Evolutionary conservation across 1,284 basidiomycete species (phyloP).

Genomic region (Stygiomarasmius scandens): DNA sequence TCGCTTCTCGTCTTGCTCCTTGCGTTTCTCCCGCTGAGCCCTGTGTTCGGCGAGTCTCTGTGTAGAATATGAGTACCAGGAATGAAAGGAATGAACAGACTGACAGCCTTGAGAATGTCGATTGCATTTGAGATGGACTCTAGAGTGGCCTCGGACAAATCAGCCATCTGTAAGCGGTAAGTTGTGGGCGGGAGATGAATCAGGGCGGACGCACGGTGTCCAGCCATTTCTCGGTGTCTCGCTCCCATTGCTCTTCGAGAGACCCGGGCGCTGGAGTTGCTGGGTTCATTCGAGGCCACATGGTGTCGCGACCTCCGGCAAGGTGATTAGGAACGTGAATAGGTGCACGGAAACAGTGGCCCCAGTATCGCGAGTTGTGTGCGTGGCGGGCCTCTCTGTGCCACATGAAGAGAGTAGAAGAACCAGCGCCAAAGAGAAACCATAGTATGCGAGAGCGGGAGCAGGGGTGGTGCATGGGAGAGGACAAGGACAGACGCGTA

Average conservation of each 20-base stretch:
- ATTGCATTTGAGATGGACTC: constrained; percentile 59
- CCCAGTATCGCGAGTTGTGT: constrained; percentile 22
- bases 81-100: constrained; percentile 24
- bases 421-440: constrained; percentile 63
- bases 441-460: constrained; percentile 61
- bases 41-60: constrained; percentile 67
- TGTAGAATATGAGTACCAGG: constrained; percentile 4
- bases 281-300: constrained; percentile 14
- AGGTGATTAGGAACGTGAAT: constrained; percentile 17
- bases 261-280: too few species aligned
- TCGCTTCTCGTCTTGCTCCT: constrained; percentile 39
- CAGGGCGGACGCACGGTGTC: constrained; percentile 50
- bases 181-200: neutral
- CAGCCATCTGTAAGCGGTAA: constrained; percentile 48
- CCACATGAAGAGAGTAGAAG: constrained; percentile 52
- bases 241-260: constrained; percentile 38
- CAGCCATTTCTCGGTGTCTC: constrained; percentile 45
- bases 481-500: neutral
- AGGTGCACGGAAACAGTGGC: constrained; percentile 34
- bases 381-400: constrained; percentile 31
- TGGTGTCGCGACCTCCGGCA: neutral
- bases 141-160: constrained; percentile 71
- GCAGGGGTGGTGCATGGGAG: too few species aligned
- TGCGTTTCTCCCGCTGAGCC: constrained; percentile 52
- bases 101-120: constrained; percentile 60